These are phyloP conservation scores for Hypoxylon sp. DNA, from an alignment of 2,329 filamentous ascomycete genomes.

Conservation along the genomic window DNA sequence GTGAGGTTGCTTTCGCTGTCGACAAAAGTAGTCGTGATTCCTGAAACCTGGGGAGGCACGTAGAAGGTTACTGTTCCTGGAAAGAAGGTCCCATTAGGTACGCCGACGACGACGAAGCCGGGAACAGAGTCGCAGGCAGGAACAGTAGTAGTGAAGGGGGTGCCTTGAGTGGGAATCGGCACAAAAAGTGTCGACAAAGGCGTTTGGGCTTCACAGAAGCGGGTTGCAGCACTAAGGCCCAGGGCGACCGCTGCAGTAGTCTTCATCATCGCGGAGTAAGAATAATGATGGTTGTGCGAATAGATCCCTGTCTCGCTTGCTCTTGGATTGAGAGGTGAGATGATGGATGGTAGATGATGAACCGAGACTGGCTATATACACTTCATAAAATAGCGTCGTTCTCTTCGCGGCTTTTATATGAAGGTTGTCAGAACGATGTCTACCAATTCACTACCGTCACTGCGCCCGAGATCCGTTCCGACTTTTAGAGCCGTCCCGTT, in stretches of 20 bases:
- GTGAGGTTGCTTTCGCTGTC: constrained; percentile 27
- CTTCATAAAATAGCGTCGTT: background rate
- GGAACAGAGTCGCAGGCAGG: constrained; percentile 28
- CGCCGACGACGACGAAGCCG: constrained; percentile 28
- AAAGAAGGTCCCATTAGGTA: constrained; percentile 33
- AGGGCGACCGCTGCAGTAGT: constrained; percentile 3
- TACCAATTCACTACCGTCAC: background rate
- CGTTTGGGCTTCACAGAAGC: constrained; percentile 7
- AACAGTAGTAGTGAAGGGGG: constrained; percentile 25
- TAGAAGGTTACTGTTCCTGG: constrained; percentile 28
- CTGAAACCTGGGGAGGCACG: constrained; percentile 25
- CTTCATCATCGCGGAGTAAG: constrained; percentile 12
- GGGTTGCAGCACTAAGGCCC: constrained; percentile 4
- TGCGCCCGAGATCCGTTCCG: background rate
- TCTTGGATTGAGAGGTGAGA: constrained; percentile 2
- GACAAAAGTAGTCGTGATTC: constrained; percentile 17
- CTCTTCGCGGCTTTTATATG: constrained; percentile 9
- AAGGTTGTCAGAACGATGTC: background rate
- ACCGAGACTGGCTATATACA: background rate
- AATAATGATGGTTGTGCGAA: background rate
- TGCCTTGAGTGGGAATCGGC: constrained; percentile 25
- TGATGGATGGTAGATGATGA: background rate
- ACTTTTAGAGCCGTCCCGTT: constrained; percentile 3
- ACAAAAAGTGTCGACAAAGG: constrained; percentile 21
- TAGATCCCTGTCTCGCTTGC: constrained; percentile 3